These are phyloP conservation scores for Leccinum subgranulosum DNA, from an alignment of 768 basidiomycete species.

Conservation along the genomic window DNA sequence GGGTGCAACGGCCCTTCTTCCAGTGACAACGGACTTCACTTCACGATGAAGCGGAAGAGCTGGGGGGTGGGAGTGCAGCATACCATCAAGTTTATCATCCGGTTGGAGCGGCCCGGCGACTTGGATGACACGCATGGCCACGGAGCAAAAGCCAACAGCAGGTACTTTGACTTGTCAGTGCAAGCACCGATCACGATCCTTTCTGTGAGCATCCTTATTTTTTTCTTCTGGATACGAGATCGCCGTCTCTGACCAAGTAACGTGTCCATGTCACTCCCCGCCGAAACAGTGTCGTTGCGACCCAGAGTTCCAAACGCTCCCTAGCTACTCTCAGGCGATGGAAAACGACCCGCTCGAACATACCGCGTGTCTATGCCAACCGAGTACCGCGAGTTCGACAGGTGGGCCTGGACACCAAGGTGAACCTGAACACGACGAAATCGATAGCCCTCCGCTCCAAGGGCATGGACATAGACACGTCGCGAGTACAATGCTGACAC, in stretches of 20 bases:
- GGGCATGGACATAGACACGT: background rate
- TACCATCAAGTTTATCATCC: conserved; percentile 72
- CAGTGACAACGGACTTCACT: conserved; percentile 46
- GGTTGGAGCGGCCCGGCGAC: conserved; percentile 74
- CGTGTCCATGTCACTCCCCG: background rate
- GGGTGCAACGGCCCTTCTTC: conserved; percentile 6
- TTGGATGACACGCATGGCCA: conserved; percentile 52
- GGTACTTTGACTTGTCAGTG: conserved; percentile 83
- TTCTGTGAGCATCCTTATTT: conserved; percentile 55
- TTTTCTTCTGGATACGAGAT: background rate
- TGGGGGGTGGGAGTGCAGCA: conserved; percentile 76
- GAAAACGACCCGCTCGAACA: conserved; percentile 7
- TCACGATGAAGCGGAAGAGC: conserved; percentile 66
- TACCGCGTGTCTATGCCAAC: conserved; percentile 45
- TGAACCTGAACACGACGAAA: background rate
- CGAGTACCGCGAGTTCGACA: background rate
- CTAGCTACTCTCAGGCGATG: conserved; percentile 57
- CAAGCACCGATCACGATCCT: conserved; percentile 86
- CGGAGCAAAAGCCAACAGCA: conserved; percentile 68
- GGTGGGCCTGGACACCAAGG: background rate
- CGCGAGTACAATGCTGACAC: background rate
- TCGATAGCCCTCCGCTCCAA: background rate
- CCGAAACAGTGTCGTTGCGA: conserved; percentile 71
- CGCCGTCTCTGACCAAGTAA: background rate
- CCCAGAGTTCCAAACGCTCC: conserved; percentile 75